Evolutionary conservation across 495 filamentous ascomycete species (phyloP).

Genomic region (Podospora tetraspora): DNA sequence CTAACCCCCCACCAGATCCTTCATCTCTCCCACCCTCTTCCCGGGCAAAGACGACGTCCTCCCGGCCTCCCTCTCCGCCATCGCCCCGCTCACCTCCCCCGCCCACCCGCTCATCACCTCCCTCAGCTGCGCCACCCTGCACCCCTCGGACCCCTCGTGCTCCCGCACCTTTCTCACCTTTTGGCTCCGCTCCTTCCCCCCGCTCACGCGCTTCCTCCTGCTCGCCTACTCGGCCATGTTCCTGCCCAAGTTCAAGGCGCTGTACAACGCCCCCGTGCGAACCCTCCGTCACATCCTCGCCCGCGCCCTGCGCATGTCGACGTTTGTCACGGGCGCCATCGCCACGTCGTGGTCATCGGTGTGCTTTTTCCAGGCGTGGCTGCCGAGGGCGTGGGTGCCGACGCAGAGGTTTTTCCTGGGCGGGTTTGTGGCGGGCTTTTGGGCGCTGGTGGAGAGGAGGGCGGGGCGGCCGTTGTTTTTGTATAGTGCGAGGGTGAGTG

Average conservation of each 20-base stretch:
- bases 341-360: conserved; percentile 81
- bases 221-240: conserved; percentile 61
- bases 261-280: conserved; percentile 60
- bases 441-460: conserved; percentile 64
- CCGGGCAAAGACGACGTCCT: conserved; percentile 60
- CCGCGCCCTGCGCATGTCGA: conserved; percentile 59
- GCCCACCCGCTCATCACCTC: conserved; percentile 79
- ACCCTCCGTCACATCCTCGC: conserved; percentile 58
- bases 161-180: conserved; percentile 77
- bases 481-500: conserved; percentile 63
- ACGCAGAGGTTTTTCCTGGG: conserved; percentile 82
- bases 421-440: conserved; percentile 77
- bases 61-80: conserved; percentile 56
- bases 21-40: conserved; percentile 84
- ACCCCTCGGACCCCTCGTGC: conserved; percentile 83
- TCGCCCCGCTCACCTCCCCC: conserved; percentile 72
- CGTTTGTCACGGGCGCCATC: conserved; percentile 70
- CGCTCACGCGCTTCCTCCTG: conserved; percentile 68
- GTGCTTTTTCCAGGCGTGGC: conserved; percentile 74
- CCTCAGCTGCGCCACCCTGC: conserved; percentile 86
- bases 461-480: conserved; percentile 61
- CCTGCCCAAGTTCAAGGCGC: conserved; percentile 57
- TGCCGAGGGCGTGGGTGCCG: conserved; percentile 70
- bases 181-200: conserved; percentile 73
- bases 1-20: conserved; percentile 44